phyloP scores from a whole-genome alignment of 371 early-diverging fungal genomes.

The Mortierella polycephala region DNA sequence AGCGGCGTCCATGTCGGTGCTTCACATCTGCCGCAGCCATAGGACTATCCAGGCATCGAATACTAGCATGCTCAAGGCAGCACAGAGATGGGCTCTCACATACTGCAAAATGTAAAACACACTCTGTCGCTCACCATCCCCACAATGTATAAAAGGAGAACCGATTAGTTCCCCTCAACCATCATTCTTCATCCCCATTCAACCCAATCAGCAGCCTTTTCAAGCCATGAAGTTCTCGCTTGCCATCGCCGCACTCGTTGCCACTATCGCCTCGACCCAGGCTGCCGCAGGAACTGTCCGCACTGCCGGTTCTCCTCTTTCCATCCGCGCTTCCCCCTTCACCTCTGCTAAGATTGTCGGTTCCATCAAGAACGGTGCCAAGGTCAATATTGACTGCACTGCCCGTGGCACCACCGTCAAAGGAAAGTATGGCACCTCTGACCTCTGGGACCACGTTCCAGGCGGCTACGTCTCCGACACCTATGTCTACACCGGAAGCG shows the following conservation, averaged over 20 bases:
- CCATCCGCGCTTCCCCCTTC: slow-evolving; percentile 8
- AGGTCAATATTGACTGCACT: slow-evolving; percentile 14
- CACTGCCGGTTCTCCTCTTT: slow-evolving; percentile 11
- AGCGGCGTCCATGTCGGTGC: too few species aligned
- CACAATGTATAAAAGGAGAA: too few species aligned
- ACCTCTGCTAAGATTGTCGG: slow-evolving; percentile 8
- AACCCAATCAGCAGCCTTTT: neutral
- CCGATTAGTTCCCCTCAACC: too few species aligned
- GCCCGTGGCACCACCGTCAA: slow-evolving; percentile 14
- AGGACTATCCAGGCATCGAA: too few species aligned
- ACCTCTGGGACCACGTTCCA: neutral
- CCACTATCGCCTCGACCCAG: slow-evolving; percentile 10
- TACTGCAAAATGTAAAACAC: too few species aligned
- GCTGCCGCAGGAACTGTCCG: slow-evolving; percentile 10
- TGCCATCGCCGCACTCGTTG: slow-evolving; percentile 7
- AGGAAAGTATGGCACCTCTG: slow-evolving; percentile 3
- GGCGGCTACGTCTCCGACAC: neutral
- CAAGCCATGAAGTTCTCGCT: slow-evolving; percentile 12
- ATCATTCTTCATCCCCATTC: neutral
- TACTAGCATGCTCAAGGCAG: too few species aligned
- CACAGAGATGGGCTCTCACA: too few species aligned
- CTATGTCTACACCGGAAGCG: neutral
- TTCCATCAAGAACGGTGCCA: slow-evolving; percentile 8
- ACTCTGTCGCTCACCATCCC: too few species aligned
- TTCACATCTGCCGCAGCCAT: too few species aligned